Evolutionary conservation across 345 rosid genomes (phyloP), one percentile per base, ranked within the genome.

Genomic region (Eucalyptus dawsonii): DNA sequence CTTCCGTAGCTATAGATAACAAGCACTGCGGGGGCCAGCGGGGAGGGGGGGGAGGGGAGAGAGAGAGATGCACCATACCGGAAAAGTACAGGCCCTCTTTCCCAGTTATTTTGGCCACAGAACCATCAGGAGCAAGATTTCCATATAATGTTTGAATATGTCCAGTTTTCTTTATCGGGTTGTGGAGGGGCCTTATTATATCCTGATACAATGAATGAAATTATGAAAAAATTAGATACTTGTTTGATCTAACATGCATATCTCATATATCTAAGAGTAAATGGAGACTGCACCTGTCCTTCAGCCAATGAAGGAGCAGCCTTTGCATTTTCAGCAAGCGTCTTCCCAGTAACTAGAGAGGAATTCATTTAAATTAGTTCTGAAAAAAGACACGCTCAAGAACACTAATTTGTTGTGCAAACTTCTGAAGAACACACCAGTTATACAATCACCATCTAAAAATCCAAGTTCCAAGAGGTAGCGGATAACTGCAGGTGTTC

Each of bases 61-160:
- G 87, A 85, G 50, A 54, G 86, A 22, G 87, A 88, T 11, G 50
- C 37, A 50, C 15, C 44, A 80, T 87, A 98, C 99, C 99, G 88
- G 97, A 95, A 92, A 98, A 98, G 93, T 94, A 96, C 31, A 98
- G 92, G 47, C 99, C 99, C 92, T 98, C 99, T 92, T 98, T 98
- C 91, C 99, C 99, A 7, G 99, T 98, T 91, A 98, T 98, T 93
- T 98, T 98, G 86, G 99, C 99, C 50, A 98, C 99, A 89, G 99
- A 98, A 90, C 99, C 99, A n/a, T 97, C 95, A 22, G 99, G 98
- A 47, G 99, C 99, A 86, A 98, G 92, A 93, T 98, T 97, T 90
- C 99, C 99, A 42, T 92, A 90, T 89, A 98, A 92, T 88, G 97
- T 94, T 92, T 98, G 99, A 89, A 98, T 93, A 89, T 98, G 99